These are phyloP conservation scores for Tolypocladium pustulatum DNA, from an alignment of 2,329 filamentous ascomycete species.

Conservation along the genomic window DNA sequence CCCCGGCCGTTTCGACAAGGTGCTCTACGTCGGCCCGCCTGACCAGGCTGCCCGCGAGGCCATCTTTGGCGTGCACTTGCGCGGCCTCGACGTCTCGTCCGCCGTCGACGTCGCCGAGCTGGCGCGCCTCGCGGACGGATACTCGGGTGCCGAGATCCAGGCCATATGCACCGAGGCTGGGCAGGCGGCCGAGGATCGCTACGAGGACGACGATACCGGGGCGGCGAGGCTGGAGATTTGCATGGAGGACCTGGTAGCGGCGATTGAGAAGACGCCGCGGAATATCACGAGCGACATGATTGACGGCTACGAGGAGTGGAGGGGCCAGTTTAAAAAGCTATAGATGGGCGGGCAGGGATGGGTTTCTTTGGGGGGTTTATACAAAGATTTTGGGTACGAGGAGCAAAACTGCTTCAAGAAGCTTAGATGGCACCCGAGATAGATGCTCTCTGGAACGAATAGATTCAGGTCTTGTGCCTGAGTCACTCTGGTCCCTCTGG, in stretches of 20 bases:
- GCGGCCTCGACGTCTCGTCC: conserved; percentile 44
- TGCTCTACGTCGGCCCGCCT: conserved; percentile 79
- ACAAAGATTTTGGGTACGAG: not conserved
- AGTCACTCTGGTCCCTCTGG: too few species aligned
- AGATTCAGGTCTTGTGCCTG: too few species aligned
- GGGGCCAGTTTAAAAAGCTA: conserved; percentile 22
- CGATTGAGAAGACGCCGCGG: conserved; percentile 35
- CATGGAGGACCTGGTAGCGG: conserved; percentile 33
- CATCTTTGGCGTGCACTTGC: conserved; percentile 61
- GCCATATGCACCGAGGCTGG: conserved; percentile 38
- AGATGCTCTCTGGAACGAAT: not conserved
- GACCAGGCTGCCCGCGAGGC: conserved; percentile 61
- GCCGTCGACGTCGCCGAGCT: conserved; percentile 58
- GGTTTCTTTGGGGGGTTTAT: not conserved
- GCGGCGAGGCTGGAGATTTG: conserved; percentile 20
- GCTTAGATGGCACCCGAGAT: not conserved
- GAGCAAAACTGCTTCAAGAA: not conserved
- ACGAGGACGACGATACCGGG: conserved; percentile 16
- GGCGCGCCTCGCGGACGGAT: conserved; percentile 58
- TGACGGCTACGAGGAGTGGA: conserved; percentile 47
- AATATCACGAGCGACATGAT: conserved; percentile 52
- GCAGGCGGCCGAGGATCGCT: conserved; percentile 28
- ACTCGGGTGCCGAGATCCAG: conserved; percentile 75
- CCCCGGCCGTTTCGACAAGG: conserved; percentile 73
- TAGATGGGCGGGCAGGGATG: not conserved